Evolutionary conservation across 805 yeast genomes (phyloP), one percentile per base, ranked within the genome.

Genomic region (Trichomonascus vanleenenianus): DNA sequence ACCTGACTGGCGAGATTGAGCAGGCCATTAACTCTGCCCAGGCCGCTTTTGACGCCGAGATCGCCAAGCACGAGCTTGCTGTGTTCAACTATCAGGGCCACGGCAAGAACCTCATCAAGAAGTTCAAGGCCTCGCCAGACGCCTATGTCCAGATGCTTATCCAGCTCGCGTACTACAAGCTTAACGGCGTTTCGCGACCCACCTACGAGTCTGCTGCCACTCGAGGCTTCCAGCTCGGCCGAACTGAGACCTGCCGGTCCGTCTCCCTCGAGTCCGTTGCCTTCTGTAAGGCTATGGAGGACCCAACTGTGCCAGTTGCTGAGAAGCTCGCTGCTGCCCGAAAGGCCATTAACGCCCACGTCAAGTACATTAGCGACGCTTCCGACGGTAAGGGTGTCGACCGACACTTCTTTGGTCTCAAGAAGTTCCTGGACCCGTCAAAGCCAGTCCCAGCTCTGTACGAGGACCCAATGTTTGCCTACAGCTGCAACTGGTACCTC

Each of bases 191-290:
- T 44, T 72, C 79, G 44, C 76, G 91, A 60, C 96, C 97, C 52
- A 91, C 97, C 10, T 91, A 91, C 67, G 98, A 91, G 67, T 82
- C 95, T 43, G 96, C 97, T 2, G 86, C 97, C 16, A 91, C 97
- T 1, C 79, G 97, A 65, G 82, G 79, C 62, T 91, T 74, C 65
- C 83, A 79, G 60, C 80, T 77, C 58, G 98, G 98, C 46, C 79
- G 98, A 64, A 91, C 97, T 7, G 98, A 91, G 67, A 84, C 96
- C 19, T 87, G 93, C 50, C 77, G 98, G 59, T 70, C 87, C 3
- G 96, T 86, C 9, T 80, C 95, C 7, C 61, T 62, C 43, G 95
- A 83, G 60, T 75, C 87, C 20, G 70, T 75, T 40, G 69, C 70
- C 30, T 85, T 88, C 65, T 94, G 84, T 47, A 70, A 76, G 59